Conservation (phyloP, 225 moss, liverwort and hornwort species). For the Rhytidiadelphus loreus region DNA sequence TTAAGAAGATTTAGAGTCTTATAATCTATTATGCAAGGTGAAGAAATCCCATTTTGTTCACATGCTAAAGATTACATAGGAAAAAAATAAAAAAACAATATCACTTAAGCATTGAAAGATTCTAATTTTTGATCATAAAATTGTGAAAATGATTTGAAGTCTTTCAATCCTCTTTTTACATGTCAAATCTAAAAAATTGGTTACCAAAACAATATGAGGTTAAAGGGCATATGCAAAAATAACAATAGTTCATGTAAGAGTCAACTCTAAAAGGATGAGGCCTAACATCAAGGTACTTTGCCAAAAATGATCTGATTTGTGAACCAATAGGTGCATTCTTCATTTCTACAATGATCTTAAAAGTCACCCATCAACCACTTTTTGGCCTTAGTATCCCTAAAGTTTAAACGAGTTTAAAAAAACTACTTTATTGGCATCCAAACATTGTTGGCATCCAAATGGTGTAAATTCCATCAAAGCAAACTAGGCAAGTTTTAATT, state of each 20-base stretch:
- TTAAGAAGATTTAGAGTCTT: background rate
- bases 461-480: background rate
- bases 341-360: background rate
- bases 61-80: too few species aligned
- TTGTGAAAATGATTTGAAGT: too few species aligned
- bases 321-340: background rate
- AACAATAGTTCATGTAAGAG: too few species aligned
- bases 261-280: rapidly evolving
- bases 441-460: background rate
- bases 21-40: background rate
- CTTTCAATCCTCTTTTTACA: too few species aligned
- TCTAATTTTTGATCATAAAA: too few species aligned
- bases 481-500: background rate
- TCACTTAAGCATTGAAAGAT: too few species aligned
- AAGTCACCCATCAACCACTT: background rate
- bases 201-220: too few species aligned
- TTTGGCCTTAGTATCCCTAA: background rate
- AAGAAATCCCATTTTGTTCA: background rate
- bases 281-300: background rate
- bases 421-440: background rate
- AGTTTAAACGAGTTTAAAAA: background rate
- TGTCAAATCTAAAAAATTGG: too few species aligned
- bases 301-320: background rate
- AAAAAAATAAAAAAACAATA: too few species aligned
- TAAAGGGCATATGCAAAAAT: too few species aligned